Conservation (phyloP, 768 basidiomycete species). For the Psilocybe subaeruginosa region DNA sequence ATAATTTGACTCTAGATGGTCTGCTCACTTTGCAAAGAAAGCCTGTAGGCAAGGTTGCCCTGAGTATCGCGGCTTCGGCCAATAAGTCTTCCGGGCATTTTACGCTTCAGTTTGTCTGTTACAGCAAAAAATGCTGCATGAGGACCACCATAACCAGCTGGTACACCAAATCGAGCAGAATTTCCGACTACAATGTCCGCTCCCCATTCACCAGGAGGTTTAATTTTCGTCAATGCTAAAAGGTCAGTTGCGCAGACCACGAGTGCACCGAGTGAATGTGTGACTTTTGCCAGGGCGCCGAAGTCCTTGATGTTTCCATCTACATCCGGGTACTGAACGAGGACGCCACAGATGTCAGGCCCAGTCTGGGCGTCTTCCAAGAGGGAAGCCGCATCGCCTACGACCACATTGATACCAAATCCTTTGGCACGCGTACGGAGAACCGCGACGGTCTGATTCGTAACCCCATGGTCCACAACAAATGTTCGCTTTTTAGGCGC, state of each 20-base stretch:
- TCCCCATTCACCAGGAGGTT: conserved; percentile 98
- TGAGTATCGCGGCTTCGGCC: conserved; percentile 85
- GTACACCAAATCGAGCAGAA: conserved; percentile 96
- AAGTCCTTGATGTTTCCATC: conserved; percentile 84
- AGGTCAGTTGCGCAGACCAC: conserved; percentile 91
- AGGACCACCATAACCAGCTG: conserved; percentile 95
- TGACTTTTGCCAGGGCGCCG: conserved; percentile 58
- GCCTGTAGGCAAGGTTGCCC: conserved; percentile 87
- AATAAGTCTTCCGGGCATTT: conserved; percentile 98
- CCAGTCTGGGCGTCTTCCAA: conserved; percentile 56
- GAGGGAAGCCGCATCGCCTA: conserved; percentile 60
- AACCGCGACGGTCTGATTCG: conserved; percentile 90
- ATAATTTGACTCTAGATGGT: neutral
- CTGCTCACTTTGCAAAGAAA: conserved; percentile 89
- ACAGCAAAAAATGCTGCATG: conserved; percentile 98
- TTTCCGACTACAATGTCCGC: conserved; percentile 96
- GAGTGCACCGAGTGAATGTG: conserved; percentile 78
- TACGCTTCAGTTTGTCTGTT: conserved; percentile 88
- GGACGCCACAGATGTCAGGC: conserved; percentile 78
- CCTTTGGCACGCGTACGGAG: conserved; percentile 91
- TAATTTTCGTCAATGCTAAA: conserved; percentile 88
- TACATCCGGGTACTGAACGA: conserved; percentile 94
- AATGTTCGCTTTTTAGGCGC: conserved; percentile 75
- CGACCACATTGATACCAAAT: conserved; percentile 83
- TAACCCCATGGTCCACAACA: conserved; percentile 80